A percentile compares a stretch with the other conserved stretches of the same genome.
phyloP scores from a whole-genome alignment of 306 rosid species.

The Luffa aegyptiaca region DNA sequence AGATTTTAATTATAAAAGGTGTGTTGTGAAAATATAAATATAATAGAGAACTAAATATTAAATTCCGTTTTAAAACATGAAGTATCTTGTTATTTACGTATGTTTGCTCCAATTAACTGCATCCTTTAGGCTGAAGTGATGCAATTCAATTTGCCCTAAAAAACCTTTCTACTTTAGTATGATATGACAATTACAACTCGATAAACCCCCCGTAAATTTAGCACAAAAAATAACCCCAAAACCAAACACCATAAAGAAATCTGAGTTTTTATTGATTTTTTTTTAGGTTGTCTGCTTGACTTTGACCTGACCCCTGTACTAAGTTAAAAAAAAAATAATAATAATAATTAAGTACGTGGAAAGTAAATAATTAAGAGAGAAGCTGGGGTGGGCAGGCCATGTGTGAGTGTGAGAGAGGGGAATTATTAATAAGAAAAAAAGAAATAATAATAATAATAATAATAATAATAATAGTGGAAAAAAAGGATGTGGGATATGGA shows the following conservation, averaged over 20 bases:
- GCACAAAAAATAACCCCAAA: neutral
- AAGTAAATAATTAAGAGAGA: neutral
- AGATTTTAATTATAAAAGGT: neutral
- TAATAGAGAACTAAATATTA: too few relatives aligned
- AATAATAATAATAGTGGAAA: neutral
- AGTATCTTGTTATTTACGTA: neutral
- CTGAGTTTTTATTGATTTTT: neutral
- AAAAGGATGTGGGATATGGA: neutral
- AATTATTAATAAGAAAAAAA: neutral
- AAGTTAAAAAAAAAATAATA: neutral
- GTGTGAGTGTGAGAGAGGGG: neutral
- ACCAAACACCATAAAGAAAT: neutral
- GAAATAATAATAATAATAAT: neutral
- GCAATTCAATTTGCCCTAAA: neutral
- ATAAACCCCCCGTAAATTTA: slow-evolving; percentile 4
- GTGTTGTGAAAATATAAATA: neutral
- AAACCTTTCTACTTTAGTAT: neutral
- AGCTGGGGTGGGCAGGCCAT: neutral
- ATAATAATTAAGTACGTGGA: neutral
- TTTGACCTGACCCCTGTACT: neutral
- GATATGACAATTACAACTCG: neutral
- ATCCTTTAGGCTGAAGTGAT: neutral
- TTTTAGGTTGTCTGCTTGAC: neutral
- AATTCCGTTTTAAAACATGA: neutral
- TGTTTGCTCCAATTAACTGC: neutral